Evolutionary conservation across 1,284 basidiomycete species (phyloP).

Genomic region (Microbotryum saponariae): DNA sequence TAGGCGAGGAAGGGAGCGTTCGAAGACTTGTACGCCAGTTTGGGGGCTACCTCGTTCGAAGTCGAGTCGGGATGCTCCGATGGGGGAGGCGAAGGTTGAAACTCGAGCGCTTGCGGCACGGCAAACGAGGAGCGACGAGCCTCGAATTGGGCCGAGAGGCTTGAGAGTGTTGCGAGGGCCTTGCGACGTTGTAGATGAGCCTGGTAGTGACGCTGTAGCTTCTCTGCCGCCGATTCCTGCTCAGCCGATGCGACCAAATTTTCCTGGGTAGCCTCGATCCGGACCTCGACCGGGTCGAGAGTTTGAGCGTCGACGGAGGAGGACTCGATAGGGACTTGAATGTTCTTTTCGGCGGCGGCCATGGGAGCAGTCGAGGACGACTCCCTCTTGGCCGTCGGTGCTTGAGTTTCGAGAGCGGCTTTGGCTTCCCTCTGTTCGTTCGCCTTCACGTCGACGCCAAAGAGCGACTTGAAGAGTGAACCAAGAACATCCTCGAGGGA

Average conservation of each 20-base stretch:
- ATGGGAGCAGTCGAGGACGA: neutral
- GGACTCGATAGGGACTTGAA: neutral
- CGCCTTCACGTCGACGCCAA: too few relatives aligned
- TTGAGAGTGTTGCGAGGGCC: slow-evolving; percentile 16
- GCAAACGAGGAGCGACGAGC: slow-evolving; percentile 9
- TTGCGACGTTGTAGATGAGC: slow-evolving; percentile 11
- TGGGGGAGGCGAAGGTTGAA: slow-evolving; percentile 7
- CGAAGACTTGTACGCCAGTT: slow-evolving; percentile 48
- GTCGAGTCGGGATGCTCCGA: neutral
- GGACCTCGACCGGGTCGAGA: neutral
- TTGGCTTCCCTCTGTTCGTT: too few relatives aligned
- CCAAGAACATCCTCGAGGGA: too few relatives aligned
- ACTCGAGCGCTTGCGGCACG: slow-evolving; percentile 10
- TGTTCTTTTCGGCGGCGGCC: neutral
- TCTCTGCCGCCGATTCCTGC: slow-evolving; percentile 52
- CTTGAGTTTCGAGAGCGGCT: neutral
- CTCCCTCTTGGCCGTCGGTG: neutral
- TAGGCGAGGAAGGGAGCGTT: slow-evolving; percentile 56
- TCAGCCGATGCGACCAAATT: slow-evolving; percentile 61
- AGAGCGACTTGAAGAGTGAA: too few relatives aligned
- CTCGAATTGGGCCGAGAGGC: slow-evolving; percentile 11
- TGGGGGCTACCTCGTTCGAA: slow-evolving; percentile 23
- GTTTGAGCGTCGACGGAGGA: neutral
- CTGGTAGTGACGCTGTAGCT: slow-evolving; percentile 20
- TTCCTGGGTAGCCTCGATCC: neutral